Evolutionary conservation across 2,329 filamentous ascomycete genomes (phyloP), one percentile per base, ranked within the genome.

Genomic region (Pseudonectria foliicola): DNA sequence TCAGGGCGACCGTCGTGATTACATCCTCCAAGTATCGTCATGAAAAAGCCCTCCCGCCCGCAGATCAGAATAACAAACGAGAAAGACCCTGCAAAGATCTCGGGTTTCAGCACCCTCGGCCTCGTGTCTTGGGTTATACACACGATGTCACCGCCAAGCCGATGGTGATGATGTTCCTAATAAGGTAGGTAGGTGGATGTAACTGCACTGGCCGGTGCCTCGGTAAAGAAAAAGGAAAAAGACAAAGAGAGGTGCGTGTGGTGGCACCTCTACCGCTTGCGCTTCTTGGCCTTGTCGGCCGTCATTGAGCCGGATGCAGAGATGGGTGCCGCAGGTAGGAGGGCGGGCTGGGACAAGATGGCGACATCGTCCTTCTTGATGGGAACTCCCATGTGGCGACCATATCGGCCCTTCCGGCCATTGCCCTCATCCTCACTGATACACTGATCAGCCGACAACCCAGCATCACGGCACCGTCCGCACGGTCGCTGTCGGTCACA

Each of bases 341-440:
- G 58, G 29, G 60, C 52, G 37, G 53, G 56, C 36, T 54, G 65
- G 35, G 55, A 26, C 57, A 58, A 40, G 51, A 57, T 37, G 48
- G 60, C 13, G 49, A 66, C 49, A 18, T 80, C 76, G 24, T 74
- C 68, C 39, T 73, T 73, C 56, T 73, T 73, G 52, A 79, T 67
- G 34, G 77, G 75, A 26, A 82, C 77, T 38, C 77, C 77, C 77
- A 82, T 82, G 57, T 82, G 77, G 44, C 77, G 75, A 50, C 77
- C 77, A 56, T 95, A 96, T 38, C 92, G 82, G 44, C 92, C 92
- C 63, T 95, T 96, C 55, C 92, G 84, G 45, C 90, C 92, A 60
- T 96, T 96, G 45, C 88, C 88, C 63, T 98, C 92, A 52, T 98
- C 92, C 62, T 98, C 92, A 61, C 89, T 95, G 62, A 98, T 79